These are phyloP conservation scores for Phytophthora boehmeriae DNA, from an alignment of 352 stramenopile species.

Conservation along the genomic window DNA sequence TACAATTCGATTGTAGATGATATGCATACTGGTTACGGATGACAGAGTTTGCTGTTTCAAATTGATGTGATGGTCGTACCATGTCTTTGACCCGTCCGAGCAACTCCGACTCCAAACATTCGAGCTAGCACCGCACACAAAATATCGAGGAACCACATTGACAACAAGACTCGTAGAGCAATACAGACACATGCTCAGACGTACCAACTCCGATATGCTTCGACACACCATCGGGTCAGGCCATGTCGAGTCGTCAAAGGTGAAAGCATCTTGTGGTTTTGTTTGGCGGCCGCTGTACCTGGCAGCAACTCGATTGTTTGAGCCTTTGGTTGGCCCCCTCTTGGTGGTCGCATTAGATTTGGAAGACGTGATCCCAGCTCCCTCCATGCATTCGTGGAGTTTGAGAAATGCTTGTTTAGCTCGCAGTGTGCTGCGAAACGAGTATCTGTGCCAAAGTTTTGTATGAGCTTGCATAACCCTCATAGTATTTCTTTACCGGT, in stretches of 20 bases:
- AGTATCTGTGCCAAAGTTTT: conserved; percentile 26
- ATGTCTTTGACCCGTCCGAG: conserved; percentile 41
- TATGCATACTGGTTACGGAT: neutral
- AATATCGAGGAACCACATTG: neutral
- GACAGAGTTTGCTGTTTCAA: neutral
- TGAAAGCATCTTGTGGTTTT: conserved; percentile 3
- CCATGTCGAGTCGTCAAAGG: conserved; percentile 6
- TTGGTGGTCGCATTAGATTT: conserved; percentile 3
- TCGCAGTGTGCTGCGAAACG: conserved; percentile 38
- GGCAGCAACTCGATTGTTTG: conserved; percentile 5
- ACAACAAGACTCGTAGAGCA: neutral
- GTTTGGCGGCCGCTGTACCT: neutral
- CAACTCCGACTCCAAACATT: conserved; percentile 39
- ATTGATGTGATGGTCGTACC: conserved; percentile 19
- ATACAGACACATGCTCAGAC: neutral
- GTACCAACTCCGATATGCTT: conserved; percentile 40
- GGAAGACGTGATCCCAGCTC: neutral
- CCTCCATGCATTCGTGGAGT: conserved; percentile 25
- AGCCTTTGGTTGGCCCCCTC: neutral
- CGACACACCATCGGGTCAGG: conserved; percentile 45
- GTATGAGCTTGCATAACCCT: neutral
- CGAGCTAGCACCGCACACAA: conserved; percentile 21
- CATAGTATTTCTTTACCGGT: no score
- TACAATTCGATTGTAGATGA: neutral
- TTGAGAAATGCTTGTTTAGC: conserved; percentile 19